phyloP scores from a whole-genome alignment of 2,329 filamentous ascomycete genomes.

The Byssothecium circinans region DNA sequence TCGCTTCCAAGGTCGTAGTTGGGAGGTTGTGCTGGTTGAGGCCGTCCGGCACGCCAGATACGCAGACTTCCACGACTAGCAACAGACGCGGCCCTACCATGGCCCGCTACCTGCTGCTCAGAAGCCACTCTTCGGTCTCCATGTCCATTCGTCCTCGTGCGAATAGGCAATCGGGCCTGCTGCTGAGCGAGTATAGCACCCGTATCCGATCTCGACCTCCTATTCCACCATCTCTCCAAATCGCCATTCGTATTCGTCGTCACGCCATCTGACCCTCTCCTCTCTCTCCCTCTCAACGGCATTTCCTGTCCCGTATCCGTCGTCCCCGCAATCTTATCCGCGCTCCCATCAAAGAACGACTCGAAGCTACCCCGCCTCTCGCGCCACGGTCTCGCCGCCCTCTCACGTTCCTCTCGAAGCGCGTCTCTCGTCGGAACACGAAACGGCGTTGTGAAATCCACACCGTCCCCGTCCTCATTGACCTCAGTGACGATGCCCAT shows the following conservation, averaged over 20 bases:
- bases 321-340: constrained; percentile 53
- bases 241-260: constrained; percentile 12
- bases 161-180: constrained; percentile 24
- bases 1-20: constrained; percentile 25
- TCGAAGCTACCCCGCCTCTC: constrained; percentile 59
- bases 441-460: constrained; percentile 37
- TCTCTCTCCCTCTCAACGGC: constrained; percentile 17
- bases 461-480: constrained; percentile 47
- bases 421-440: constrained; percentile 27
- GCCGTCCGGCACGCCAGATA: constrained; percentile 26
- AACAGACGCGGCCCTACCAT: constrained; percentile 33
- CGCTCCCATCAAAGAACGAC: constrained; percentile 59
- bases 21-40: constrained; percentile 10
- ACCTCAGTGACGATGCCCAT: constrained; percentile 74
- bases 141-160: constrained; percentile 27
- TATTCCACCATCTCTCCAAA: constrained; percentile 9
- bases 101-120: constrained; percentile 20
- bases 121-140: constrained; percentile 20
- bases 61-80: constrained; percentile 42
- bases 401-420: constrained; percentile 11
- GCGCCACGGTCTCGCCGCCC: constrained; percentile 16
- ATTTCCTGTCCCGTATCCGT: constrained; percentile 27
- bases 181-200: constrained; percentile 23
- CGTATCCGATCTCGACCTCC: constrained; percentile 31
- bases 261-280: constrained; percentile 18